Percentiles rank a stretch among this genome's conserved stretches.
These are phyloP conservation scores for Trifolium subterraneum DNA, from an alignment of 306 rosid species.

Conservation along the genomic window DNA sequence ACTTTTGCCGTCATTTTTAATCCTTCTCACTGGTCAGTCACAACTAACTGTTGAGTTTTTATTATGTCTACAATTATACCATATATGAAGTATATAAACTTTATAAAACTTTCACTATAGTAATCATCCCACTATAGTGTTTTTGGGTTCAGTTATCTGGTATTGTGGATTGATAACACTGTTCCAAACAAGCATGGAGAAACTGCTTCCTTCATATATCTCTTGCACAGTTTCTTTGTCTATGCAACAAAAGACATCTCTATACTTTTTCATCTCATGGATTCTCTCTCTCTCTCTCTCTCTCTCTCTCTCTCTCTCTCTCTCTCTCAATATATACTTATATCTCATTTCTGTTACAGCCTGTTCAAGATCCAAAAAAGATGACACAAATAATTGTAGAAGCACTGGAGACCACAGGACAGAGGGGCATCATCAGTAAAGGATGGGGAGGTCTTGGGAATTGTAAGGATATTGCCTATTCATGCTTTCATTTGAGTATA, in stretches of 20 bases:
- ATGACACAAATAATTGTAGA: constrained; percentile 94
- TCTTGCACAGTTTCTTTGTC: background rate
- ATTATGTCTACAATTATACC: background rate
- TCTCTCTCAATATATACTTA: background rate
- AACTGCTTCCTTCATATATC: background rate
- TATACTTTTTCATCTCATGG: constrained; percentile 20
- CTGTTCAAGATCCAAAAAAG: constrained; percentile 91
- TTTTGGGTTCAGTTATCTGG: background rate
- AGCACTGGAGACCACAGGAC: constrained; percentile 86
- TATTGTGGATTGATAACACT: background rate
- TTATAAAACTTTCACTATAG: background rate
- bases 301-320: too few species aligned
- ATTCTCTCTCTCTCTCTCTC: background rate
- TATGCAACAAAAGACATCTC: background rate
- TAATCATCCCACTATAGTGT: background rate
- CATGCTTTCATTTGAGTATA: constrained; percentile 9
- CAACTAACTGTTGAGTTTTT: background rate
- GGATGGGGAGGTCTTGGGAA: constrained; percentile 99
- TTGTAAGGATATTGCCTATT: constrained; percentile 57
- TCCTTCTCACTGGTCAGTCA: background rate
- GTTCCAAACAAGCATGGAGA: background rate
- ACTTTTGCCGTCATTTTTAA: background rate
- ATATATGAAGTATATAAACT: background rate
- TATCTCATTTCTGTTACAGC: constrained; percentile 55
- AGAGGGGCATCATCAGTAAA: constrained; percentile 96